Evolutionary conservation across 371 early-diverging fungal genomes (phyloP), one percentile per base, ranked within the genome.

Genomic region (Apophysomyces sp.): DNA sequence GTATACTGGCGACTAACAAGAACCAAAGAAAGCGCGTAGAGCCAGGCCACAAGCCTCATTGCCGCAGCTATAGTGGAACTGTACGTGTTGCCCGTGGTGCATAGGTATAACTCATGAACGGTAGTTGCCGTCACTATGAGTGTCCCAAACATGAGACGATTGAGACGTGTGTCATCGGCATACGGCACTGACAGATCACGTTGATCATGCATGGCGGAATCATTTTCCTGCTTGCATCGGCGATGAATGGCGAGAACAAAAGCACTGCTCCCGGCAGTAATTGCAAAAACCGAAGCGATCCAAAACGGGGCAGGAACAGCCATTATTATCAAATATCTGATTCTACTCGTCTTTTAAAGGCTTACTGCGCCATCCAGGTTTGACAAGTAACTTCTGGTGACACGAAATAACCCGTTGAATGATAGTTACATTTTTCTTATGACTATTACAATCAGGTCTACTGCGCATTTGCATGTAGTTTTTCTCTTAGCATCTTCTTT

Each of bases 171-270:
- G 32, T 11, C 26, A 39, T 71, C 67, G 11, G 64, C 41, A 27
- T 55, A 71, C 18, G 67, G 67, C 13, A 71, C 67, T 6, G 55
- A 28, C 21, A 62, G 61, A 56, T 71, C 71, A 4, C 71, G 67
- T 15, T 57, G 13, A 15, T 52, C 27, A 53, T 71, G n/a, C n/a
- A n/a, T 58, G n/a, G 3, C 52, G 30, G 28, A 28, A 13, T n/a
- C 4, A 21, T 44, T 3, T 44, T 7, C 21, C 21, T 44, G n/a
- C 21, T 7, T 7, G 49, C 21, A 44, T 4, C 26, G 56, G 13
- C 67, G 54, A 40, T 71, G 71, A 15, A 61, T 31, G 8, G 71
- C 60, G 18, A 67, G 51, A 26, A 53, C 28, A 9, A 63, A 28
- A 31, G 71, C 63, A 58, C 67, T 71, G 12, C 27, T 26, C 26